Evolutionary conservation across 345 rosid species (phyloP).

Genomic region (Acer campestre): DNA sequence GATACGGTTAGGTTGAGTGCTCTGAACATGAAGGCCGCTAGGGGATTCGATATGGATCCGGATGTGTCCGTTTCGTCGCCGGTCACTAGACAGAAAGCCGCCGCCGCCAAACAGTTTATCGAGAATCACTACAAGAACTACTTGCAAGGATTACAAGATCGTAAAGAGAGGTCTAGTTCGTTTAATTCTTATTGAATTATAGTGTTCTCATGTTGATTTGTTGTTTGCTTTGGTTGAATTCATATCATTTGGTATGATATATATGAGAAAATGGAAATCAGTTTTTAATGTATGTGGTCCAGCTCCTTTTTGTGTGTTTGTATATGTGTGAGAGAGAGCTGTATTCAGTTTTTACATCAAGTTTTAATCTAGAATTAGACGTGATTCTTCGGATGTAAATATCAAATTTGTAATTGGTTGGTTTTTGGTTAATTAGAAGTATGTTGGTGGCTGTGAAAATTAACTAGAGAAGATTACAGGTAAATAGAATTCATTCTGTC

Average conservation of each 20-base stretch:
- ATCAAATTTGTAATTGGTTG: constrained; percentile 3
- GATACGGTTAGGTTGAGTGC: constrained; percentile 80
- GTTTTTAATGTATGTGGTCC: constrained; percentile 9
- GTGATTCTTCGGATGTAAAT: background rate
- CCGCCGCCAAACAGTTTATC: constrained; percentile 96
- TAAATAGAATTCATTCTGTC: background rate
- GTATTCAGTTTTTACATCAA: background rate
- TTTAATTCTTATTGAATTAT: background rate
- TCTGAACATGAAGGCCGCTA: constrained; percentile 58
- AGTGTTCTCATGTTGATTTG: background rate
- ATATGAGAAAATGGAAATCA: background rate
- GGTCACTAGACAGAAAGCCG: constrained; percentile 93
- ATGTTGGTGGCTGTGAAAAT: background rate
- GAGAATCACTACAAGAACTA: constrained; percentile 96
- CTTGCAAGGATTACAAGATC: constrained; percentile 93
- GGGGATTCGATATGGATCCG: constrained; percentile 57
- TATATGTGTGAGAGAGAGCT: background rate
- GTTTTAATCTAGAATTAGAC: constrained; percentile 1
- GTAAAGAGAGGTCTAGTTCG: constrained; percentile 69
- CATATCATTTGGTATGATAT: background rate
- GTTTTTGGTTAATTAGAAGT: background rate
- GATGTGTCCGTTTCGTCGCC: constrained; percentile 92
- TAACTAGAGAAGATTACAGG: too few species aligned
- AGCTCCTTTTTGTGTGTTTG: background rate
- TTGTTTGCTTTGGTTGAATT: constrained; percentile 12